Evolutionary conservation across 2,329 filamentous ascomycete genomes (phyloP), one percentile per base, ranked within the genome.

Genomic region (Neurospora sp.): DNA sequence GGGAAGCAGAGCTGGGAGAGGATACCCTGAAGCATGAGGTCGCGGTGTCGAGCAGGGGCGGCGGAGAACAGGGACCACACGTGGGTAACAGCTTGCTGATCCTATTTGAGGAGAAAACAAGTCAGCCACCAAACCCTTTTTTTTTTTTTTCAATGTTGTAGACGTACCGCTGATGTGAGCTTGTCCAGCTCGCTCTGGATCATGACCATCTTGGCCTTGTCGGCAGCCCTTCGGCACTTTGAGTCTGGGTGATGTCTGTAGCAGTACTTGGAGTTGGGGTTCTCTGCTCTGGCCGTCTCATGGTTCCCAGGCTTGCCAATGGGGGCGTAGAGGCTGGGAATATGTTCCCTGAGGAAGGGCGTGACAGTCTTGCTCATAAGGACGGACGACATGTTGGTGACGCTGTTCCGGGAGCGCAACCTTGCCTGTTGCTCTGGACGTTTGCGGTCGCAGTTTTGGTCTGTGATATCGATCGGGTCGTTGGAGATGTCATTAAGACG

Each of bases 61-160:
- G 96, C 96, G 0, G 95, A 98, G 83, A 99, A 99, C 66, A 98
- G 85, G 0, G 95, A 97, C 96, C 96, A 99, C 69, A 98, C 94
- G 77, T 97, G 95, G 40, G 94, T 93, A 76, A 99, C 97, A 77
- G 92, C 94, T 81, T 97, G 93, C 81, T 97, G 93, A 79, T 99
- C 96, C 73, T 74, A 52, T 68, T 40, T 15, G 0, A 19, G 28
- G 28, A 17, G 37, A 36, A 15, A 68, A 66, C 65, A 57, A 69
- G 38, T 41, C 17, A 68, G 52, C 52, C 67, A 66, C 66, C 66
- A 69, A n/a, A 66, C n/a, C 28, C 1, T 1, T 33, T 33, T 33
- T 28, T 33, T 6, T 33, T 28, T 28, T 28, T 28, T 28, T 28
- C 28, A 33, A 33, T 36, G 68, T 17, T 62, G 62, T 37, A 66